Evolutionary conservation across 805 yeast genomes (phyloP), one percentile per base, ranked within the genome.

Genomic region (Candida sakaeoensis): DNA sequence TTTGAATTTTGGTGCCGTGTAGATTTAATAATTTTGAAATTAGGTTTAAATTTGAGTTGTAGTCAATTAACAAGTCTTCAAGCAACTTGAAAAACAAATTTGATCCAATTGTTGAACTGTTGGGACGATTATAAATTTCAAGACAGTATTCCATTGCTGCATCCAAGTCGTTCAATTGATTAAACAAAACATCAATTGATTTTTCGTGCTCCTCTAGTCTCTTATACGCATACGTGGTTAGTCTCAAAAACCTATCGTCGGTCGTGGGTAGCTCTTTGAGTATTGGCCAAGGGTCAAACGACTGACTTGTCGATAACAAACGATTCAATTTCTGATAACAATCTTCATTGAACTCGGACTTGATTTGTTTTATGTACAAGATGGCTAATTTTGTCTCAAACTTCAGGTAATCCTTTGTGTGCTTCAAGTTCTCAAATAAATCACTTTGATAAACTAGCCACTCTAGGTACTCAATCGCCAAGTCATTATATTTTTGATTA

Each of bases 81-180:
- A 82, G 55, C 16, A 81, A 60, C 29, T 65, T 68, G 37, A 75
- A 75, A n/a, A 83, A 61, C 8, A 75, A 55, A 4, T 54, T 43
- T 19, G 57, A 47, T 2, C 86, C 85, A 0, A 37, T 38, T n/a
- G 50, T 53, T 8, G 56, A 28, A 34, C 72, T 66, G 2, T 50
- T 42, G 1, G 61, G 58, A 4, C 37, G 37, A 21, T 30, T 18
- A 44, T 71, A 75, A 0, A 85, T 61, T 3, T 63, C 63, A 1
- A 72, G 58, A 45, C 93, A 81, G 50, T 85, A 85, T 2, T 61
- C 54, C 44, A 82, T 71, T 0, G 95, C 85, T n/a, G 66, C 62
- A 15, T 59, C 59, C 35, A 76, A 70, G 52, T 83, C 83, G 3
- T 74, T 60, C 33, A 85, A 57, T 15, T 79, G 78, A 36, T 74